Evolutionary conservation across 164 flowering plant genomes (phyloP), one percentile per base, ranked within the genome.

Genomic region (Annona squamosa): DNA sequence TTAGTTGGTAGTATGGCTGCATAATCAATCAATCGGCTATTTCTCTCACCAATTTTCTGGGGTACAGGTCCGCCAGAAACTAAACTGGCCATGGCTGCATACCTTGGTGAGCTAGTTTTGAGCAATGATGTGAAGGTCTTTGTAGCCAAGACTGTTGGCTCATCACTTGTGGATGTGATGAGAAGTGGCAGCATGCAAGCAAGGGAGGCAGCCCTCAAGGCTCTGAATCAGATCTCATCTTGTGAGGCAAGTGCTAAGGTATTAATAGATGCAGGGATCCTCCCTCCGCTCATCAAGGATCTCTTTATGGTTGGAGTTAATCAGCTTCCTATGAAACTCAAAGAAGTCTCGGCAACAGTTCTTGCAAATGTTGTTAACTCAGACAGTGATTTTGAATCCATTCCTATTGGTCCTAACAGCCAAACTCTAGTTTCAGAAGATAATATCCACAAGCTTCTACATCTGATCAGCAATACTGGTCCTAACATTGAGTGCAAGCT

Each of bases 391-490:
- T 83, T 93, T 48, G 91, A 86, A 63, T 81, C 88, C 9, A 79
- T 95, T 18, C 81, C 86, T 16, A 84, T 95, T 67, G 97, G 97
- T 70, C 83, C 92, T 68, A 87, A 84, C 65, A 80, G 84, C 74
- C 92, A 87, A 76, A 93, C 95, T 37, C 86, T 95, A 16, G 95
- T 95, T 57, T 95, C 99, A 1, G 97, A 95, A 79, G 93, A 87
- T 65, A 84, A 85, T 46, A 79, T 95, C 56, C 95, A 90, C 71
- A 90, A 88, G 71, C 87, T 95, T 44, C 91, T 95, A 63, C 92
- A 88, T 77, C 97, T 95, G 59, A 95, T 95, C 66, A 95, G 97
- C 84, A 95, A 95, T 79, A 93, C 99, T 17, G 98, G 99, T 71
- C 99, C 99, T 48, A 82, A 92, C 57, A 93, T 93, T 71, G 98